Base-by-base conservation (phyloP, 495 filamentous ascomycete species). In the Penicillium verhagenii region DNA sequence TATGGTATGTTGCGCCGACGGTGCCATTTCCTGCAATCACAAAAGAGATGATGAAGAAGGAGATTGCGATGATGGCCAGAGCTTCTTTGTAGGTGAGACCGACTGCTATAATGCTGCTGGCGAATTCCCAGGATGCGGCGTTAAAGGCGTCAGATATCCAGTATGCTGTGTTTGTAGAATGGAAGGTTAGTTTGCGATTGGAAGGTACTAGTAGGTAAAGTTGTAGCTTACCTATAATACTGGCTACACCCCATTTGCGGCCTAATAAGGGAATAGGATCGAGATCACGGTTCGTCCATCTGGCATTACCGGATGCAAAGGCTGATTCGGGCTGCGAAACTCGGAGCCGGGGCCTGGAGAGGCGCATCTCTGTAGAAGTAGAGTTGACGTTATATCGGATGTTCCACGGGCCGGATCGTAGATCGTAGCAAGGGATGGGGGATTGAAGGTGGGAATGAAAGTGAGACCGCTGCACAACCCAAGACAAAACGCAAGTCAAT, bases 141-240 rank as follows among this genome's bases (percentile, higher is more conserved):
- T 85, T 84, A 63, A 87, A 82, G 37, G 81, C 77, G 55, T 86
- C 83, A 35, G 79, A 83, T 53, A 83, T 79, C 83, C 84, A 87
- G 71, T 86, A 86, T 35, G 81, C 83, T 75, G n/a, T n/a, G n/a
- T n/a, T n/a, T n/a, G n/a, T n/a, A n/a, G n/a, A n/a, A 50, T 42
- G 28, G 29, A 50, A 31, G 9, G 38, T 45, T 50, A 29, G 42
- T 37, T n/a, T n/a, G n/a, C n/a, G n/a, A n/a, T 26, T 29, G 1
- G 2, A 20, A 28, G 10, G n/a, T 8, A 7, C 20, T 3, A 43
- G 10, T 9, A 20, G 19, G 20, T 43, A 0, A 25, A 8, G 6
- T 21, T 9, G 20, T 25, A 6, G 23, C 11, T n/a, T 68, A 71
- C 73, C 60, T 46, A 79, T 66, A 10, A 79, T 65, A 37, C 71